phyloP scores from a whole-genome alignment of 768 basidiomycete species.

The Psilocybe azurescens region DNA sequence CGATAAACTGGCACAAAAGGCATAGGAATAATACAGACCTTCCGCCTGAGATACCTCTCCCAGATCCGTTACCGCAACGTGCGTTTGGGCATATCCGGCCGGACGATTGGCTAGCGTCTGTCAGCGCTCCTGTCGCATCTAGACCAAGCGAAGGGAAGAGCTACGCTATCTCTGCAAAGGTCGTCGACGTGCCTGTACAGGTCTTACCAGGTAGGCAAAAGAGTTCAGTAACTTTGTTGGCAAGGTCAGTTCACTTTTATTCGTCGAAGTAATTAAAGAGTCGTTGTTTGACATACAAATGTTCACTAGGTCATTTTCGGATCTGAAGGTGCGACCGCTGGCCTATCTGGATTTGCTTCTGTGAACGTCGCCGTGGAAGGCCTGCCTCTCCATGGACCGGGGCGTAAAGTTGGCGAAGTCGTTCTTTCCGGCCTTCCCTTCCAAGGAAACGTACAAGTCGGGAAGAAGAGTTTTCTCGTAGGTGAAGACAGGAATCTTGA shows the following conservation, averaged over 20 bases:
- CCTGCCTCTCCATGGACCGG: slow-evolving; percentile 48
- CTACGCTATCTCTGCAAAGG: slow-evolving; percentile 65
- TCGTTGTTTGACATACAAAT: background rate
- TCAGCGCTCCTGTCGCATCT: slow-evolving; percentile 44
- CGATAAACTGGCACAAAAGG: slow-evolving; percentile 4
- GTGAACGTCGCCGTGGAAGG: slow-evolving; percentile 66
- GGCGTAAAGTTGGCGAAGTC: slow-evolving; percentile 46
- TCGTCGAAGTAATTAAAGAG: background rate
- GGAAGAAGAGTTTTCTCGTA: slow-evolving; percentile 50
- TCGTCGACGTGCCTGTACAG: slow-evolving; percentile 76
- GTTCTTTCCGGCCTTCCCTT: slow-evolving; percentile 70
- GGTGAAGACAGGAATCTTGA: background rate
- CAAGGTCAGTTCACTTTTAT: slow-evolving; percentile 54
- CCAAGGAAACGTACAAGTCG: slow-evolving; percentile 66
- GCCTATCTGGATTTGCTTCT: slow-evolving; percentile 66
- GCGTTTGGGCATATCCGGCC: slow-evolving; percentile 82
- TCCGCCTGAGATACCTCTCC: slow-evolving; percentile 55
- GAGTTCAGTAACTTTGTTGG: slow-evolving; percentile 78
- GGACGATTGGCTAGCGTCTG: slow-evolving; percentile 64
- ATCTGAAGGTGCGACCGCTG: slow-evolving; percentile 67
- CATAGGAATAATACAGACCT: slow-evolving; percentile 17
- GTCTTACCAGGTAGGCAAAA: slow-evolving; percentile 78
- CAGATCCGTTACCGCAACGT: slow-evolving; percentile 68
- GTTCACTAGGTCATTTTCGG: slow-evolving; percentile 68
- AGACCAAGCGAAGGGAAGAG: slow-evolving; percentile 56